Evolutionary conservation across 1,284 basidiomycete genomes (phyloP).

Genomic region (Sporisorium exsertum): DNA sequence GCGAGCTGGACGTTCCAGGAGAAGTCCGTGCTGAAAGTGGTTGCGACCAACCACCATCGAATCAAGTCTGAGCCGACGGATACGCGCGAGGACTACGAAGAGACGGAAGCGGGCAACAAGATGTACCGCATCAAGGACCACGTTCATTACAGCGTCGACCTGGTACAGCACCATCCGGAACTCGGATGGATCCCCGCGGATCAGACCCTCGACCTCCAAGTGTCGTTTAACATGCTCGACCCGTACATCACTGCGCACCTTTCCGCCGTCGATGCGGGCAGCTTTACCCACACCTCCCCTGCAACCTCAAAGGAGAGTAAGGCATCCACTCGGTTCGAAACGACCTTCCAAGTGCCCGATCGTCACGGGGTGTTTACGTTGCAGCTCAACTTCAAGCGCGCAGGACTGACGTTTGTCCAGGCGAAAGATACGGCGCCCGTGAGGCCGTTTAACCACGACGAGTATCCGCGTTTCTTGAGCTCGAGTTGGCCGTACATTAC

Average conservation of each 20-base stretch:
- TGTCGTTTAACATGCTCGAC: constrained; percentile 98
- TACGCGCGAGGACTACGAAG: constrained; percentile 64
- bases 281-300: constrained; percentile 10
- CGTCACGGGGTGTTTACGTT: constrained; percentile 98
- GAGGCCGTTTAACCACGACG: constrained; percentile 92
- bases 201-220: constrained; percentile 81
- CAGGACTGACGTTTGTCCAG: constrained; percentile 80
- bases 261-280: constrained; percentile 15
- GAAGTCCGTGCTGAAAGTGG: constrained; percentile 81
- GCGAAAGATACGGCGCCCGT: constrained; percentile 84
- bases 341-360: constrained; percentile 88
- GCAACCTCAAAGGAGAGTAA: not conserved
- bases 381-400: constrained; percentile 85
- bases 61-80: constrained; percentile 72
- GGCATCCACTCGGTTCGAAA: constrained; percentile 75
- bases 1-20: constrained; percentile 93
- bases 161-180: constrained; percentile 76
- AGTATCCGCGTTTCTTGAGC: constrained; percentile 90
- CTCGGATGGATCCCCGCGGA: constrained; percentile 80
- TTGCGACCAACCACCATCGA: constrained; percentile 79
- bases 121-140: constrained; percentile 89
- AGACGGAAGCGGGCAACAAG: constrained; percentile 71
- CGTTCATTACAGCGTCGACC: constrained; percentile 77
- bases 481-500: constrained; percentile 95
- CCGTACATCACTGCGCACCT: constrained; percentile 70